A percentile compares a stretch with the other conserved stretches of the same genome.
These are phyloP conservation scores for Nigrospora osmanthi DNA, from an alignment of 2,329 filamentous ascomycete genomes.

Conservation along the genomic window DNA sequence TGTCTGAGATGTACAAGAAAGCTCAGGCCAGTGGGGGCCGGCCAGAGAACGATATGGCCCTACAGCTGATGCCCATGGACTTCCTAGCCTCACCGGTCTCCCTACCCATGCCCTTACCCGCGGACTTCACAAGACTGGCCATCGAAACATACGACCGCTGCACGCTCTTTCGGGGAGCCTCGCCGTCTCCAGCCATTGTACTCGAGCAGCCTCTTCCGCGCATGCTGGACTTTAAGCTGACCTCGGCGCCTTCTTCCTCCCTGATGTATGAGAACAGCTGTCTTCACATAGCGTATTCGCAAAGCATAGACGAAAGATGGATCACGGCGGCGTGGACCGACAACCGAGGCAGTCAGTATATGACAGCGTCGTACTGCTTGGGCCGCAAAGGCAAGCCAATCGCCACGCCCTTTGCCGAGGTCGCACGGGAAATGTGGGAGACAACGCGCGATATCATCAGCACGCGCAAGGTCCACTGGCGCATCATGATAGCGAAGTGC, in stretches of 20 bases:
- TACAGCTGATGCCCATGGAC: constrained; percentile 67
- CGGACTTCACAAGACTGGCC: constrained; percentile 55
- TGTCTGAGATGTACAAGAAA: constrained; percentile 57
- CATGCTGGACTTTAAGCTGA: constrained; percentile 68
- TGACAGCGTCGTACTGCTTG: constrained; percentile 66
- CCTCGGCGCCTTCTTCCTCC: constrained; percentile 59
- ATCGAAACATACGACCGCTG: constrained; percentile 75
- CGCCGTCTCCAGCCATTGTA: constrained; percentile 62
- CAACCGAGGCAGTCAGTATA: constrained; percentile 64
- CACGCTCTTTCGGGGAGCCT: constrained; percentile 44
- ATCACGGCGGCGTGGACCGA: constrained; percentile 76
- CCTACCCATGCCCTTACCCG: constrained; percentile 53
- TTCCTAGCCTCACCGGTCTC: constrained; percentile 57
- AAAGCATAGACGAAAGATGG: constrained; percentile 71
- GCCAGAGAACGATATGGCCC: constrained; percentile 57
- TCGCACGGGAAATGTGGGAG: constrained; percentile 72
- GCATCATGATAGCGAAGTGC: constrained; percentile 66
- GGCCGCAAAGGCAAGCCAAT: constrained; percentile 46
- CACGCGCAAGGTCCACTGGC: constrained; percentile 65
- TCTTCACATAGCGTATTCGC: constrained; percentile 72
- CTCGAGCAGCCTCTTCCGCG: constrained; percentile 64
- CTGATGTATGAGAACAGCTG: constrained; percentile 71
- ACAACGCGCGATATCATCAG: constrained; percentile 68
- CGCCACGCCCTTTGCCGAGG: constrained; percentile 47
- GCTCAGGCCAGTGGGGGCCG: constrained; percentile 39